A percentile compares a stretch with the other conserved stretches of the same genome.
phyloP scores from a whole-genome alignment of 768 basidiomycete genomes.

The Boletellus ananiceps region DNA sequence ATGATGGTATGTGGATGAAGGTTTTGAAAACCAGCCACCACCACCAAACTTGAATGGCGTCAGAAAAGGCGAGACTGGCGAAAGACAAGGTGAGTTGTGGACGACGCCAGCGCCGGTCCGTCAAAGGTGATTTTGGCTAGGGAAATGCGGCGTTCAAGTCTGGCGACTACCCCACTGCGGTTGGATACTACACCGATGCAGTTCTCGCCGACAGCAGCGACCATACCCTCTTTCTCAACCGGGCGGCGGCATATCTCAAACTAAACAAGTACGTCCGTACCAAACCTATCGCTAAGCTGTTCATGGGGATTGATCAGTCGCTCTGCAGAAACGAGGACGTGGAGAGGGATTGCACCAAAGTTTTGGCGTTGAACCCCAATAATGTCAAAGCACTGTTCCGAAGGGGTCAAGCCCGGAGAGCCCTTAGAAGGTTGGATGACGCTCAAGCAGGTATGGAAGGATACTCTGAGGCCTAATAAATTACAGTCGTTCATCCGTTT shows the following conservation, averaged over 20 bases:
- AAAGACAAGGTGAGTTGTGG: slow-evolving; percentile 28
- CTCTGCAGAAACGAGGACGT: slow-evolving; percentile 66
- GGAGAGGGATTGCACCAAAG: slow-evolving; percentile 72
- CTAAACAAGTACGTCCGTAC: slow-evolving; percentile 78
- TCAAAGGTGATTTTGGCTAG: slow-evolving; percentile 35
- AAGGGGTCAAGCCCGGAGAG: slow-evolving; percentile 66
- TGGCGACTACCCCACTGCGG: slow-evolving; percentile 69
- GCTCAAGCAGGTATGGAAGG: slow-evolving; percentile 52
- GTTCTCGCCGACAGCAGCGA: slow-evolving; percentile 66
- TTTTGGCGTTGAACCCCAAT: slow-evolving; percentile 46
- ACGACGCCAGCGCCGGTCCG: not conserved
- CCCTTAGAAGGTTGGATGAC: slow-evolving; percentile 47
- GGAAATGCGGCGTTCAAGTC: slow-evolving; percentile 85
- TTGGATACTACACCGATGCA: slow-evolving; percentile 85
- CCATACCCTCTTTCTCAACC: slow-evolving; percentile 78
- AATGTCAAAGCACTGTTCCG: slow-evolving; percentile 83
- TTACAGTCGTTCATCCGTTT: slow-evolving; percentile 1
- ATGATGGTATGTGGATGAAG: not conserved
- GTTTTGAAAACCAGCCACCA: slow-evolving; percentile 4
- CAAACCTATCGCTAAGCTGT: not conserved
- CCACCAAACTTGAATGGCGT: slow-evolving; percentile 26
- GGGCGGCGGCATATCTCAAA: slow-evolving; percentile 90
- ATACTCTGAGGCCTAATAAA: not conserved
- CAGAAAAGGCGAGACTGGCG: slow-evolving; percentile 31
- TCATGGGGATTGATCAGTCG: slow-evolving; percentile 2